Conservation (phyloP, 495 filamentous ascomycete genomes). For the Schizothecium vesticola region DNA sequence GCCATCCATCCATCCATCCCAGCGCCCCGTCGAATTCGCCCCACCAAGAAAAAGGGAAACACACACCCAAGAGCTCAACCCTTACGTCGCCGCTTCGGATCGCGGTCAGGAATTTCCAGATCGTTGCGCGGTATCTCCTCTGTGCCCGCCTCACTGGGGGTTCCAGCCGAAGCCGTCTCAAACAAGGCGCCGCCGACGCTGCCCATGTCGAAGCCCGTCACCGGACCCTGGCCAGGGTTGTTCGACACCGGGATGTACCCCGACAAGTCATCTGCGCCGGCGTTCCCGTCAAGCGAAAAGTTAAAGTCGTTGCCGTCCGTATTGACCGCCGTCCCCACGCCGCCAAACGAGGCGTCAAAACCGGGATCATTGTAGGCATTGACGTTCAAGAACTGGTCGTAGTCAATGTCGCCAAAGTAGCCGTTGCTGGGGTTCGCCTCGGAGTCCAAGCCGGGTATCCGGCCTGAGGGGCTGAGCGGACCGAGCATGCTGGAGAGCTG, state of each 20-base stretch:
- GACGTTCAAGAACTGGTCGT: constrained; percentile 65
- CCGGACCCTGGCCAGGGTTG: background rate
- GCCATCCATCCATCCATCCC: background rate
- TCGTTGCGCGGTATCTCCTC: constrained; percentile 42
- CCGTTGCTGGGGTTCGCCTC: constrained; percentile 32
- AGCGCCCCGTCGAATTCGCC: background rate
- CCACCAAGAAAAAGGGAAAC: background rate
- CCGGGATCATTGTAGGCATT: constrained; percentile 24
- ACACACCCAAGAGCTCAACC: constrained; percentile 6
- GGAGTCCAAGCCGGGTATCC: constrained; percentile 66
- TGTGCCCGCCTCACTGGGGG: constrained; percentile 41
- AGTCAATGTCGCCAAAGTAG: constrained; percentile 52
- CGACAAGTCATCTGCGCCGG: background rate
- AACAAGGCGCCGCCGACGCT: constrained; percentile 20
- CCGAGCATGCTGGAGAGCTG: constrained; percentile 64
- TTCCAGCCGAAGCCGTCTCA: constrained; percentile 31
- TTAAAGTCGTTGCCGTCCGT: constrained; percentile 34
- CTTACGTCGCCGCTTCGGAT: constrained; percentile 5
- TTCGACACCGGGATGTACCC: background rate
- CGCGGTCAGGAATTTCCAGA: constrained; percentile 7
- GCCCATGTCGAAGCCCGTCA: background rate
- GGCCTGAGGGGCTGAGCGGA: constrained; percentile 72
- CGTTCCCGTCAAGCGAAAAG: constrained; percentile 30
- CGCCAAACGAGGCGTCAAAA: constrained; percentile 12
- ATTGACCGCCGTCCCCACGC: background rate